Evolutionary conservation across 2,329 filamentous ascomycete genomes (phyloP).

Genomic region (Neospermospora avenae): DNA sequence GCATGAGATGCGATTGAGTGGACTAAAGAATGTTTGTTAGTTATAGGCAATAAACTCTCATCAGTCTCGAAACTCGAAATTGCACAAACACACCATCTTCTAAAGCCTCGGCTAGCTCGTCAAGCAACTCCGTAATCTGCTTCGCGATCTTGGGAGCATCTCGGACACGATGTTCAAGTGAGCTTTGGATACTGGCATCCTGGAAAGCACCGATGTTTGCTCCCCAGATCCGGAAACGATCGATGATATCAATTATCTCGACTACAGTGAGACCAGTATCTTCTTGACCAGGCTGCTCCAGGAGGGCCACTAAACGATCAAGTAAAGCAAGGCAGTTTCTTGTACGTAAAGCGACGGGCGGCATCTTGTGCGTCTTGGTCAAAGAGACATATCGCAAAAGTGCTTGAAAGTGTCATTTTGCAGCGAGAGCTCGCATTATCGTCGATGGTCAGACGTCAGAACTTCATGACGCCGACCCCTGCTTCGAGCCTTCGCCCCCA

Average conservation of each 20-base stretch:
- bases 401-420: neutral
- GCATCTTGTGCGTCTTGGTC: neutral
- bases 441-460: neutral
- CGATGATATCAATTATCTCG: conserved; percentile 8
- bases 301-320: neutral
- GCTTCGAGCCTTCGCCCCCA: neutral
- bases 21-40: conserved; percentile 10
- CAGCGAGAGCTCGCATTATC: neutral
- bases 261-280: neutral
- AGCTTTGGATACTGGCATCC: conserved; percentile 3
- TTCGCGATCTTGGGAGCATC: conserved; percentile 12
- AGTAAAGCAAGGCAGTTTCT: neutral
- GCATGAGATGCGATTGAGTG: neutral
- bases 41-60: neutral
- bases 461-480: neutral
- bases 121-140: conserved; percentile 8
- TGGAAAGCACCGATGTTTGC: conserved; percentile 22
- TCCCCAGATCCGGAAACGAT: conserved; percentile 21
- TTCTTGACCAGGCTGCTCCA: neutral
- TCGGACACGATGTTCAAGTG: conserved; percentile 18
- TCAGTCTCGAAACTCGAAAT: neutral
- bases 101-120: conserved; percentile 14
- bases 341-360: neutral
- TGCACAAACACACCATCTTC: conserved; percentile 11
- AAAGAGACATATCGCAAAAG: neutral